phyloP scores from a whole-genome alignment of 768 basidiomycete genomes.

The Boletus eberwhitei region DNA sequence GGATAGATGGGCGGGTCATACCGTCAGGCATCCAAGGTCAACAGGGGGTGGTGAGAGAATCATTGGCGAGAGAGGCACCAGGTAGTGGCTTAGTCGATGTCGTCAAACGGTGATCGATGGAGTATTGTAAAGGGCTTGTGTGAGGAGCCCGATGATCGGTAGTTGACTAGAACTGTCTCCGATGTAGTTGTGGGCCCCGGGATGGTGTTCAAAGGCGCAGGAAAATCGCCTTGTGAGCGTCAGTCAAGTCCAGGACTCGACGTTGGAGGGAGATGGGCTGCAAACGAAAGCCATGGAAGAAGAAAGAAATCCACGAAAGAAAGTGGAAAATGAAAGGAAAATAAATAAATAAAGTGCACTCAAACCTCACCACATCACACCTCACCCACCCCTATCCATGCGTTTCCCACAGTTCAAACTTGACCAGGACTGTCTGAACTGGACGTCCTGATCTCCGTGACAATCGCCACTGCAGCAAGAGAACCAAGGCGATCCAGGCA shows the following conservation, averaged over 20 bases:
- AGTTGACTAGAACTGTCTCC: not conserved
- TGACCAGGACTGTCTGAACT: not conserved
- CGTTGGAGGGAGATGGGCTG: not conserved
- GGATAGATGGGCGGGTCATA: not conserved
- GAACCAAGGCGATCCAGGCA: not conserved
- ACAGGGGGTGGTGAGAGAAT: not conserved
- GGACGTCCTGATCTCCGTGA: not conserved
- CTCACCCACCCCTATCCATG: too few relatives aligned
- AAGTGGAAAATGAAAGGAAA: not conserved
- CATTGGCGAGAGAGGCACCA: not conserved
- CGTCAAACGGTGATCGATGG: not conserved
- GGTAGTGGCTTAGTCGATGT: not conserved
- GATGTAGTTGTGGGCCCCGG: too few relatives aligned
- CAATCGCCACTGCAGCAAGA: not conserved
- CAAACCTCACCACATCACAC: not conserved
- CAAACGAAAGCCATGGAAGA: not conserved
- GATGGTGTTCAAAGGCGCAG: not conserved
- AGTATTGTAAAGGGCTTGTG: too few relatives aligned
- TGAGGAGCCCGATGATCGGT: not conserved
- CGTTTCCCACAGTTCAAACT: not conserved
- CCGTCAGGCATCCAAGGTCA: not conserved
- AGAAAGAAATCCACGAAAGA: not conserved
- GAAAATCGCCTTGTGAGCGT: not conserved
- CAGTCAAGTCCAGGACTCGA: not conserved
- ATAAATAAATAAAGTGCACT: not conserved